These are phyloP conservation scores for Penicillium tannophilum DNA, from an alignment of 495 filamentous ascomycete species.

Conservation along the genomic window DNA sequence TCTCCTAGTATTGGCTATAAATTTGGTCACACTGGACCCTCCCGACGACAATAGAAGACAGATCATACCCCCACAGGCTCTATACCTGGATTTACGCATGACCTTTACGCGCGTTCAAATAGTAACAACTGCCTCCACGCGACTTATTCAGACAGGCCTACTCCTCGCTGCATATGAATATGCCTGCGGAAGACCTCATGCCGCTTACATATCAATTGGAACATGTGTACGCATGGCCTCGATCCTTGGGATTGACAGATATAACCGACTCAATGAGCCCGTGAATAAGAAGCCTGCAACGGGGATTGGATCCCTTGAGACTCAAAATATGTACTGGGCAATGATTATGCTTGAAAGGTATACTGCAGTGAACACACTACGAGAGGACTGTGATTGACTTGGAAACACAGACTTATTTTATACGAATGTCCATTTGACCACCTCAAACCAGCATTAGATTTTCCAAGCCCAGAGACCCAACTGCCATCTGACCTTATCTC, in stretches of 20 bases:
- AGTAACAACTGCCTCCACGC: neutral
- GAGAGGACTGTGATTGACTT: neutral
- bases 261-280: neutral
- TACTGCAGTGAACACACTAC: neutral
- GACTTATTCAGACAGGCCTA: conserved; percentile 35
- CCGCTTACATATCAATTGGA: conserved; percentile 35
- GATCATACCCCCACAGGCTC: neutral
- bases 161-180: conserved; percentile 33
- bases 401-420: conserved; percentile 1
- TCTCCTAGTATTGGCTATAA: conserved; percentile 30
- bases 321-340: conserved; percentile 35
- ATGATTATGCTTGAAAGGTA: conserved; percentile 35
- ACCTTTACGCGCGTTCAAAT: conserved; percentile 3
- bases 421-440: conserved; percentile 5
- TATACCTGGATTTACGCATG: conserved; percentile 6
- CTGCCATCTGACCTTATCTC: conserved; percentile 3
- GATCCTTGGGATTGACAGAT: conserved; percentile 16
- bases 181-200: conserved; percentile 27
- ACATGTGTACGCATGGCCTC: conserved; percentile 29
- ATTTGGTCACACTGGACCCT: conserved; percentile 21
- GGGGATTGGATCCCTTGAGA: conserved; percentile 9
- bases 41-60: neutral
- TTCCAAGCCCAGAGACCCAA: conserved; percentile 1
- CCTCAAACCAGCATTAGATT: conserved; percentile 1
- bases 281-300: too few species aligned